These are phyloP conservation scores for Xylariales sp. DNA, from an alignment of 2,329 filamentous ascomycete genomes.

Conservation along the genomic window DNA sequence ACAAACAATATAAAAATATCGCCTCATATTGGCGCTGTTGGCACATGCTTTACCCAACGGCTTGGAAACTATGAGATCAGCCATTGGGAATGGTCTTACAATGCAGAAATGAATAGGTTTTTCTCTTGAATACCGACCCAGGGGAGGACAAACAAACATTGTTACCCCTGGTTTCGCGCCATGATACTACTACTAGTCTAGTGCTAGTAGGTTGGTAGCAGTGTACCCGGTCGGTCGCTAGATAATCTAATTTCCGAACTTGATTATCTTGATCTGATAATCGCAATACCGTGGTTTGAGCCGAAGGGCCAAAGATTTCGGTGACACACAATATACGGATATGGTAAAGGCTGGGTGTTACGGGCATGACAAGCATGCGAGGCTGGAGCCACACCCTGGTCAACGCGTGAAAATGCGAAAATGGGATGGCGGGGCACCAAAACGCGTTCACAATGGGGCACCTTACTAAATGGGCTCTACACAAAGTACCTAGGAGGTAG, in stretches of 20 bases:
- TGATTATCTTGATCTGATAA: slow-evolving; percentile 30
- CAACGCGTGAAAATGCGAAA: slow-evolving; percentile 45
- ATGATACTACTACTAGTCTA: not conserved
- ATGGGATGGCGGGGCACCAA: slow-evolving; percentile 42
- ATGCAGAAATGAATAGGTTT: too few relatives aligned
- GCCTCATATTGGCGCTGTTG: not conserved
- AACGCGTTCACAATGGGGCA: slow-evolving; percentile 27
- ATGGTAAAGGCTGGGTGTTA: slow-evolving; percentile 4
- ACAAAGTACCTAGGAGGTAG: not conserved
- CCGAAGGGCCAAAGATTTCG: slow-evolving; percentile 28
- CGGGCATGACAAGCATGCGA: not conserved
- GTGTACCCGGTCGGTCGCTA: not conserved
- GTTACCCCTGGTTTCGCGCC: slow-evolving; percentile 3
- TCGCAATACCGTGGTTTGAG: not conserved
- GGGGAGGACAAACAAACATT: too few relatives aligned
- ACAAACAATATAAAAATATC: not conserved
- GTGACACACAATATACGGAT: slow-evolving; percentile 20
- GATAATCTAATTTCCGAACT: slow-evolving; percentile 4
- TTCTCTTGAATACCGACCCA: too few relatives aligned
- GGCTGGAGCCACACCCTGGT: slow-evolving; percentile 34
- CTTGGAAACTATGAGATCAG: not conserved
- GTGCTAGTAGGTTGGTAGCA: slow-evolving; percentile 1
- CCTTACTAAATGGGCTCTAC: slow-evolving; percentile 2
- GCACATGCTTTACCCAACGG: not conserved
- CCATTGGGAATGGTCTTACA: not conserved